Evolutionary conservation across 2,329 filamentous ascomycete genomes (phyloP), one percentile per base, ranked within the genome.

Genomic region (Diplodia mutila): DNA sequence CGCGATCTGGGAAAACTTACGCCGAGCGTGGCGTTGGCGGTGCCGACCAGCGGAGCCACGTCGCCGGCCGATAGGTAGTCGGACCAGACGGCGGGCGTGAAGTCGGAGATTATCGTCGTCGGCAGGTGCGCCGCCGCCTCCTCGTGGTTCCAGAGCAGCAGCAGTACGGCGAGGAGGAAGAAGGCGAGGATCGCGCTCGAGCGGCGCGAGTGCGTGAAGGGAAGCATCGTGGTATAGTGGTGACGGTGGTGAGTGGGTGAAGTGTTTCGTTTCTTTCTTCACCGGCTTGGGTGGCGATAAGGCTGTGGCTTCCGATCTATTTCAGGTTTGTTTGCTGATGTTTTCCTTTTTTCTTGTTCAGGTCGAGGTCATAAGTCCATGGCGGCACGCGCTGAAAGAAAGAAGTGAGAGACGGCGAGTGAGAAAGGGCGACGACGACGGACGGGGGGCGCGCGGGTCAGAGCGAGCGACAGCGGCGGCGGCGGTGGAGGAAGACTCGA

Each of bases 21-120:
- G 14, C 66, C 66, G 21, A 67, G 66, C 23, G 66, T 67, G n/a
- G 57, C 66, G 34, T 67, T 67, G 49, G 59, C 66, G 37, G 66
- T 67, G 37, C 66, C 66, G 25, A 46, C 37, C 14, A 65, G 61
- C 29, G 53, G 39, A 7, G 42, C 52, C n/a, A 57, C 46, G 18
- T 37, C 54, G 42, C 42, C 27, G 29, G 64, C 27, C 9, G 52
- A 42, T 42, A 66, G 25, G 21, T 55, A 66, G 18, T 27, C 64
- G 42, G 54, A 57, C 42, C 53, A 51, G 12, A 49, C 54, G n/a
- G 42, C 6, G 3, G 64, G 64, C 18, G 64, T 57, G 53, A 66
- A 42, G 39, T 32, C 49, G 39, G 52, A 51, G 27, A 66, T 11
- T 34, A 34, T 66, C 25, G 39, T 48, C 11, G 52, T 34, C 3